A percentile compares a stretch with the other conserved stretches of the same genome.
Evolutionary conservation across 495 filamentous ascomycete genomes (phyloP).

Genomic region (Bombardia bombarda): DNA sequence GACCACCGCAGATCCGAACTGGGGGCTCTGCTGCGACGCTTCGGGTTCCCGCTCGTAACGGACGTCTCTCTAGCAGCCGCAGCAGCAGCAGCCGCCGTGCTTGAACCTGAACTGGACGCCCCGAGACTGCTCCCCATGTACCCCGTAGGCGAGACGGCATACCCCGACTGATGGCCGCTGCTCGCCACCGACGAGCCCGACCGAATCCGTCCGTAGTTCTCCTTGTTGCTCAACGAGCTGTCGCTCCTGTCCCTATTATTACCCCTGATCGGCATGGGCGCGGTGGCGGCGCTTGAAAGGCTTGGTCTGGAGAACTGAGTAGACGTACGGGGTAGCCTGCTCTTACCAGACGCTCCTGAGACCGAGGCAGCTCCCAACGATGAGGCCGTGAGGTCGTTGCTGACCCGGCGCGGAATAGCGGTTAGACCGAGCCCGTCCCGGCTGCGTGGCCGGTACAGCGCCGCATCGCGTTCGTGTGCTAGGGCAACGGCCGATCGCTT

Average conservation of each 20-base stretch:
- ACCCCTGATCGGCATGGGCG: conserved; percentile 6
- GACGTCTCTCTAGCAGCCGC: conserved; percentile 5
- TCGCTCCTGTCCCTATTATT: conserved; percentile 8
- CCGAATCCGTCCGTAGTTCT: conserved; percentile 15
- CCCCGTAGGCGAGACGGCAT: conserved; percentile 5
- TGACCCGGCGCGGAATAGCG: conserved; percentile 32
- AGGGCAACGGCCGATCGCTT: conserved; percentile 30
- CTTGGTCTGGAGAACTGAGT: conserved; percentile 26
- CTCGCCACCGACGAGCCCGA: conserved; percentile 10
- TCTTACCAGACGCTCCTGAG: conserved; percentile 15
- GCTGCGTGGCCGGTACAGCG: conserved; percentile 37
- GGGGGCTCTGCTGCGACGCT: conserved; percentile 16
- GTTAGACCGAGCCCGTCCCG: conserved; percentile 32
- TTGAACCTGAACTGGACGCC: not conserved
- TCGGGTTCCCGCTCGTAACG: conserved; percentile 7
- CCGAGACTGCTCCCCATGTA: not conserved
- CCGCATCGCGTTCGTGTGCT: conserved; percentile 31
- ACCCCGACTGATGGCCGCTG: conserved; percentile 1
- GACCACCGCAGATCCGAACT: conserved; percentile 25
- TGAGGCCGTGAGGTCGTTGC: conserved; percentile 18
- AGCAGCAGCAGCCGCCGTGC: not conserved
- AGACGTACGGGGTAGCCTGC: conserved; percentile 30
- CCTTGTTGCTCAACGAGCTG: conserved; percentile 20
- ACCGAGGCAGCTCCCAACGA: conserved; percentile 11
- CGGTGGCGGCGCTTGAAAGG: conserved; percentile 12